Base-by-base conservation (phyloP, 352 stramenopile species). In the Thalassiosira allenii region DNA sequence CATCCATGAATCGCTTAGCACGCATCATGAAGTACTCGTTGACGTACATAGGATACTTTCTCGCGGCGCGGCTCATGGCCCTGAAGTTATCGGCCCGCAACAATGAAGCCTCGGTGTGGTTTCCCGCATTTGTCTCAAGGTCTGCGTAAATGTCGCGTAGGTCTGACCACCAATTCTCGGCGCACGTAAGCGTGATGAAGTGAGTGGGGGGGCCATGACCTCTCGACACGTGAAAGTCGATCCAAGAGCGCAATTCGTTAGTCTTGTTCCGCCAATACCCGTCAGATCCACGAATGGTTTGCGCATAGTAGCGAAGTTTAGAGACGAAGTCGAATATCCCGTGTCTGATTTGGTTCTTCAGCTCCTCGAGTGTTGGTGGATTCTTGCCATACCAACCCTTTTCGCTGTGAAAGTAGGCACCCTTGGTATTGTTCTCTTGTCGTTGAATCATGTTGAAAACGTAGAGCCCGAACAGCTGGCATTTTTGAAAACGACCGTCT, bases 121-220 rank as follows among this genome's bases (percentile, higher is more conserved):
- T n/a, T n/a, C n/a, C n/a, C n/a, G 49, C 61, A 34, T 58, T 14
- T 59, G 32, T 61, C 32, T 80, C 71, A 4, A 80, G 25, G 11
- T 80, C 14, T 2, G 25, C 44, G 11, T 75, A 30, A 0, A 76
- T 5, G 0, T 49, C 22, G 43, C 32, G 43, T 44, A 83, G 20
- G 52, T 79, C 75, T 43, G 75, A 57, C 75, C 75, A 79, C 61
- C 67, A 83, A 62, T 79, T 73, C 67, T 83, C 75, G 1, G 75
- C 61, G 61, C 75, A 83, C 11, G 75, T 70, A 2, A 83, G 47
- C 5, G 75, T 83, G n/a, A 79, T 79, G 44, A 83, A 83, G 37
- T 56, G 44, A 9, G 67, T 83, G 3, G 75, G 75, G 2, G 75
- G 66, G 11, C 75, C 75, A 43, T 75, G 47, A 30, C 59, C 58